Evolutionary conservation across 1,284 basidiomycete species (phyloP).

Genomic region (Pseudozyma tsukubaensis): DNA sequence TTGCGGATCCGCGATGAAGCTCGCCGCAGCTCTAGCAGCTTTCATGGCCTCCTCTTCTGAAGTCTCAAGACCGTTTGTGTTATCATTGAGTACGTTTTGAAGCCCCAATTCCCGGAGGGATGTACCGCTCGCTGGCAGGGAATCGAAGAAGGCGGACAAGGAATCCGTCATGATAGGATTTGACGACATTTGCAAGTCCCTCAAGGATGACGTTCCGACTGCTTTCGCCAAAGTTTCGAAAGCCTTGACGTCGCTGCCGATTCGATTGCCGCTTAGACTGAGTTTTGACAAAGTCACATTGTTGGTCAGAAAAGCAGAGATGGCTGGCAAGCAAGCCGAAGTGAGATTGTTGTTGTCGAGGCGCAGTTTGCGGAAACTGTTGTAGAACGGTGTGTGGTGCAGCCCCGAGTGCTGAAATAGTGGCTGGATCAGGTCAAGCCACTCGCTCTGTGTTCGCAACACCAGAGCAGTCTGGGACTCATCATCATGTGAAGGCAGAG

Average conservation of each 20-base stretch:
- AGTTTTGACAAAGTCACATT: conserved; percentile 16
- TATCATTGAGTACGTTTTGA: conserved; percentile 11
- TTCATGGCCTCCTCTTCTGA: neutral
- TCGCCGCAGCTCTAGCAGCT: conserved; percentile 19
- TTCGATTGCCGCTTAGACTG: conserved; percentile 16
- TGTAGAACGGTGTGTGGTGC: neutral
- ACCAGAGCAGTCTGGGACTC: neutral
- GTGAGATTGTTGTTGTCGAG: conserved; percentile 27
- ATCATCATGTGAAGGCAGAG: neutral
- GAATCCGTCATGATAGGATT: conserved; percentile 24
- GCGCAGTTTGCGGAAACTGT: conserved; percentile 12
- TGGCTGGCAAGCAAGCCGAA: conserved; percentile 11
- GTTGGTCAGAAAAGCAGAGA: conserved; percentile 16
- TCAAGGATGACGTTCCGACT: conserved; percentile 16
- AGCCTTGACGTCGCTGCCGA: conserved; percentile 6
- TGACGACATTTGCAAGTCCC: conserved; percentile 6
- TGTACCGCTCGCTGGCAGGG: conserved; percentile 22
- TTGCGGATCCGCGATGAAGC: conserved; percentile 21
- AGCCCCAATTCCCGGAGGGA: conserved; percentile 19
- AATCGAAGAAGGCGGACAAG: conserved; percentile 32
- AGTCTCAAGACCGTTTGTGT: neutral
- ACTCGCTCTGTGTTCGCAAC: neutral
- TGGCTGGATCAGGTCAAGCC: neutral
- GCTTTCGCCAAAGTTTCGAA: conserved; percentile 12
- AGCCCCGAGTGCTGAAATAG: neutral